Base-by-base conservation (phyloP, 2,329 filamentous ascomycete genomes). In the Colletotrichum higginsianum region DNA sequence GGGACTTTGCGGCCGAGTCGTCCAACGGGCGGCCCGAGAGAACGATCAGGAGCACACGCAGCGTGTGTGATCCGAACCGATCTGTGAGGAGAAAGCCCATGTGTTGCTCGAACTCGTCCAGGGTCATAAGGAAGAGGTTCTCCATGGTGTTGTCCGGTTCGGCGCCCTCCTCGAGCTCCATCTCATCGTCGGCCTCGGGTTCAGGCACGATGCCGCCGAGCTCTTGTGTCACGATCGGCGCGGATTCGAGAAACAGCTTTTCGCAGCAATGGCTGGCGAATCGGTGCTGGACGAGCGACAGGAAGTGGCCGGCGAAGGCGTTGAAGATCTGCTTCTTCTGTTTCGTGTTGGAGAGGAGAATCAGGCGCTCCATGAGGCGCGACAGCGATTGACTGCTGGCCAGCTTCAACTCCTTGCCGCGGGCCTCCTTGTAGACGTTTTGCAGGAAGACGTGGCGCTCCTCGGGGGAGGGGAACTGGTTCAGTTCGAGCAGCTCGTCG, bases 191-290 rank as follows among this genome's bases (percentile, higher is more conserved):
- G 9, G 85, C 85, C 26, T 85, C 84, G 18, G 80, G 80, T 47
- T 84, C 83, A 42, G 85, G 73, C n/a, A 80, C 80, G 76, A 78
- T 84, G 55, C 79, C 88, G 21, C 73, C 73, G 80, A 94, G 82
- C 81, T 98, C 95, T 73, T 92, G 86, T 16, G 92, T 93, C 47
- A 98, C 93, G 13, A 93, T 84, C 1, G 93, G 92, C 0, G 95
- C 95, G 2, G 94, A 93, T 74, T 93, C 90, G 60, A 95, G 86
- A 81, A 99, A 98, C 42, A 99, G 87, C 35, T 94, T 94, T 84
- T 99, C 96, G 80, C 95, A 98, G 83, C 96, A 98, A 84, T 99
- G 96, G 72, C 95, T 97, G 6, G 96, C 96, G 78, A 99, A 99
- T 21, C 96, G 93, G 83, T 99, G 96, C 80, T 97, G 95, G 62